Evolutionary conservation across 2,329 filamentous ascomycete genomes (phyloP), one percentile per base, ranked within the genome.

Genomic region (Dothideomycetes sp.): DNA sequence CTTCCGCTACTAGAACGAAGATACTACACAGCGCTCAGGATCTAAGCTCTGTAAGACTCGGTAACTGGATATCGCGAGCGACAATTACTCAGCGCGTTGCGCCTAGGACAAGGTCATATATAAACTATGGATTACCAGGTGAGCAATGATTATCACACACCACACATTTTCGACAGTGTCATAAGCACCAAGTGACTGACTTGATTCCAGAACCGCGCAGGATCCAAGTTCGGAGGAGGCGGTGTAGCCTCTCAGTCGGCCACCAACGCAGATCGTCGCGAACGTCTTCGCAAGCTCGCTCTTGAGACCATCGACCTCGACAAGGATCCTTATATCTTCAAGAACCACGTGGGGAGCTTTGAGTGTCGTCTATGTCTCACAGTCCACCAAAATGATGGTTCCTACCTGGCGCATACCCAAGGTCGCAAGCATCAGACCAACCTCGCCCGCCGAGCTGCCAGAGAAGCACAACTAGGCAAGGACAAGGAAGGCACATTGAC

Each of bases 301-400:
- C 84, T 98, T 57, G 91, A 98, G 68, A 93, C 87, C 41, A 98
- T 98, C 72, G 89, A 96, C 69, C 84, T 96, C 47, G 91, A 96
- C 67, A 96, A 95, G 68, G 91, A 98, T 67, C 91, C 91, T 0
- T 98, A 96, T 75, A 95, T 96, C 72, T 98, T 98, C 80, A 94
- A 94, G 64, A 98, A 98, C 71, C 89, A 98, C 64, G 85, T 96
- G 54, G 91, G 91, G 57, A 91, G 83, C 56, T 98, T 95, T 65
- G 91, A 98, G 65, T 98, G 91, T 63, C 84, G 91, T 19, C 81
- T 98, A 31, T 98, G 91, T 58, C 71, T 98, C 18, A 98, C 91
- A 0, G 89, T 96, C 4, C 91, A 98, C 72, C 91, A 98, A 58
- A 98, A 98, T 62, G 91, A 98, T 68, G 91, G 91, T 47, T 95